phyloP scores from a whole-genome alignment of 2,329 filamentous ascomycete genomes.

The Reticulascus tulasneorum region DNA sequence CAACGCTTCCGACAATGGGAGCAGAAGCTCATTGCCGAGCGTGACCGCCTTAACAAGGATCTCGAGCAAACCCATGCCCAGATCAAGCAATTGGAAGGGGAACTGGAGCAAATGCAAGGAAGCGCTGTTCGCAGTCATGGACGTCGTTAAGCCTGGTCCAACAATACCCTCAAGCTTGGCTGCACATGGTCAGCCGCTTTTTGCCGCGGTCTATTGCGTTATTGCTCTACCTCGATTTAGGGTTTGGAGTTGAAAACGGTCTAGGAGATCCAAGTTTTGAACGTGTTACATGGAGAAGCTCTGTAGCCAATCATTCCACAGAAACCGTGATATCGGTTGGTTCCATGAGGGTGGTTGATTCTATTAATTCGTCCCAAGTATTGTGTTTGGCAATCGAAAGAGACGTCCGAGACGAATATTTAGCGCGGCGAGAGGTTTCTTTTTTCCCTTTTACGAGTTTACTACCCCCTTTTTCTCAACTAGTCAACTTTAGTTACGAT shows the following conservation, averaged over 20 bases:
- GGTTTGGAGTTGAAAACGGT: conserved; percentile 29
- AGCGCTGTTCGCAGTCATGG: conserved; percentile 86
- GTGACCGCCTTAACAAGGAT: conserved; percentile 99
- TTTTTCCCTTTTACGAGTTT: conserved; percentile 17
- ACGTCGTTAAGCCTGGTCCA: conserved; percentile 62
- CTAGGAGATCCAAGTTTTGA: too few species aligned
- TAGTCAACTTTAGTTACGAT: conserved; percentile 30
- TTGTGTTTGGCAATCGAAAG: too few species aligned
- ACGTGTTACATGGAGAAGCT: conserved; percentile 14
- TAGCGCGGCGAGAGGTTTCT: conserved; percentile 11
- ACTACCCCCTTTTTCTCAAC: conserved; percentile 13
- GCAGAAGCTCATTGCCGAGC: conserved; percentile 98
- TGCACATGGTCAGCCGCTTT: neutral
- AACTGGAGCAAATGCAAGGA: conserved; percentile 92
- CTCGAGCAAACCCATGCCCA: conserved; percentile 94
- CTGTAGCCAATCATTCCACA: too few species aligned
- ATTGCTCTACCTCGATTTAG: conserved; percentile 20
- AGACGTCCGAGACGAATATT: too few species aligned
- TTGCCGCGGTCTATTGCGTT: conserved; percentile 13
- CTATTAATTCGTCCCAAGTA: too few species aligned
- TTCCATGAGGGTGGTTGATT: too few species aligned
- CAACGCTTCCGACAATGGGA: conserved; percentile 99
- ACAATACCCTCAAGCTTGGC: neutral
- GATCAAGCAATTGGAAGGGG: conserved; percentile 87
- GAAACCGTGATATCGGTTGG: too few species aligned